Evolutionary conservation across 495 filamentous ascomycete species (phyloP), one percentile per base, ranked within the genome.

Genomic region (Aspergillus sclerotioniger): DNA sequence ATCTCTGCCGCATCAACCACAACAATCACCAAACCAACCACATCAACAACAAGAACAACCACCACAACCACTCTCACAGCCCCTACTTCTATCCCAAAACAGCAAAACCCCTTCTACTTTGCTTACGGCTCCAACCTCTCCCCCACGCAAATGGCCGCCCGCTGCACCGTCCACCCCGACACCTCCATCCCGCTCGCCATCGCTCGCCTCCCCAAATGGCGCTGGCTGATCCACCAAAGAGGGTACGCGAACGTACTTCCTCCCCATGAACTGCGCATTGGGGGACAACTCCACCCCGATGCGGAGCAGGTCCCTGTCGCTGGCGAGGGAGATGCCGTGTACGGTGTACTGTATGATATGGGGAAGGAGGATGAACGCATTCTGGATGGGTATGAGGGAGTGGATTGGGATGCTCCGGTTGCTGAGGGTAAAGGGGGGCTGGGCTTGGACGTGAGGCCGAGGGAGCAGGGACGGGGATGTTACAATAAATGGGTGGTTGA

Each of bases 81-180:
- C 51, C 43, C n/a, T 43, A 57, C 25, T n/a, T 41, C 45, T 17
- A 3, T 8, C 48, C 29, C 39, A 51, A 57, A 60, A 33, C 47
- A 31, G 52, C 25, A 37, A 12, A 41, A n/a, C 5, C 37, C 37
- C 37, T 13, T 86, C 63, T 90, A 91, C 74, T 90, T 90, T 65
- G 88, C 81, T 66, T 90, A 89, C 70, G 89, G 87, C 63, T 85
- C 80, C 56, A 91, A 91, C 65, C 79, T 91, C 57, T 89, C 84
- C 64, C 73, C 77, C 19, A 68, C 77, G 6, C 88, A 91, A 67
- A 91, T 91, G 88, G 53, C 41, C 9, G 54, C 66, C 20, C 84
- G 88, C 59, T 91, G 88, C 64, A 80, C 76, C 2, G 63, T 73
- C 3, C 80, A 80, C 54, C 74, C 76, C 0, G 16, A 76, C 54